phyloP scores from a whole-genome alignment of 2,329 filamentous ascomycete species.

The Bipolaris gigantea region DNA sequence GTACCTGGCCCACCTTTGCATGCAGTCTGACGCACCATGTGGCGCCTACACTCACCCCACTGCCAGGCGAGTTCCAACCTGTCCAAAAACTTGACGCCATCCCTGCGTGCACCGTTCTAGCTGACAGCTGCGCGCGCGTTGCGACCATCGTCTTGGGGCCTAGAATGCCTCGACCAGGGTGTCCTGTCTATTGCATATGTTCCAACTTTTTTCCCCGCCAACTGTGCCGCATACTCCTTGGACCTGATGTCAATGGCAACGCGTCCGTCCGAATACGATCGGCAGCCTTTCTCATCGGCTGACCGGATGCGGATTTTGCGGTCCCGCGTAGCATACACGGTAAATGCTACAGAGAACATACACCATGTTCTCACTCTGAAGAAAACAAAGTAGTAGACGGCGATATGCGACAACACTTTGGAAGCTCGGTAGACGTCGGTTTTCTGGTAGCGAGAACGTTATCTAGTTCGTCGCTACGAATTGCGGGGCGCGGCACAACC shows the following conservation, averaged over 20 bases:
- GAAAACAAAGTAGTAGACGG: background rate
- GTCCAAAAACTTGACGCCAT: slow-evolving; percentile 39
- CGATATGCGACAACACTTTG: background rate
- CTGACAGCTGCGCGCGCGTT: background rate
- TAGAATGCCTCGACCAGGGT: background rate
- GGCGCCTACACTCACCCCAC: slow-evolving; percentile 33
- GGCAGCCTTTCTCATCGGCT: slow-evolving; percentile 2
- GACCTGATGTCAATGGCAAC: slow-evolving; percentile 3
- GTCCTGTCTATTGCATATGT: slow-evolving; percentile 4
- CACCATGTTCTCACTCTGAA: background rate
- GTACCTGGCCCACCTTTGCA: slow-evolving; percentile 39
- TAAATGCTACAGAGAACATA: background rate
- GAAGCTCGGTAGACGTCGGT: background rate
- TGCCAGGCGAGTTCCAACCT: slow-evolving; percentile 20
- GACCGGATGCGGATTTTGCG: background rate
- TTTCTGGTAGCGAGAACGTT: slow-evolving; percentile 19
- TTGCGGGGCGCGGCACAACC: slow-evolving; percentile 7
- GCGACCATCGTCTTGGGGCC: background rate
- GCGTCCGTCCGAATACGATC: slow-evolving; percentile 9
- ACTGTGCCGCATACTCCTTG: background rate
- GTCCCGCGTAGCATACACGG: background rate
- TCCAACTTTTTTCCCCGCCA: slow-evolving; percentile 7
- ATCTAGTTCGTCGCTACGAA: slow-evolving; percentile 2
- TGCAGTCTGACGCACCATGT: slow-evolving; percentile 46
- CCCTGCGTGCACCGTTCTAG: slow-evolving; percentile 22